These are phyloP conservation scores for Gloeopeniophorella convolvens DNA, from an alignment of 768 basidiomycete species.

Conservation along the genomic window DNA sequence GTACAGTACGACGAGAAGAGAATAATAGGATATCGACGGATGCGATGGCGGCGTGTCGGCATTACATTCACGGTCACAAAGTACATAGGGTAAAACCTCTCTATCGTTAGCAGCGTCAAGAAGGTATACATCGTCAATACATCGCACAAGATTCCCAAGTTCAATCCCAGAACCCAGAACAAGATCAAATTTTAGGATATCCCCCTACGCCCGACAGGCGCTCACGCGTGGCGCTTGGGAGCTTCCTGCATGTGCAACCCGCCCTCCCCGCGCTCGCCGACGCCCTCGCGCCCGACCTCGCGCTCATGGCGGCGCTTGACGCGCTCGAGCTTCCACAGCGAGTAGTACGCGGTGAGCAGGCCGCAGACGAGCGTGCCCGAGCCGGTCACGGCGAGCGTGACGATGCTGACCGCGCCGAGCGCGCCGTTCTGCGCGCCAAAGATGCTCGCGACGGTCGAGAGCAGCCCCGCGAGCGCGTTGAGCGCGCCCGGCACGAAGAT, in stretches of 20 bases:
- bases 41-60: neutral
- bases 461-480: conserved; percentile 12
- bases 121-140: neutral
- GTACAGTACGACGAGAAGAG: neutral
- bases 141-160: no score
- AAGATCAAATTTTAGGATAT: neutral
- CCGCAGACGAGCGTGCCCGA: neutral
- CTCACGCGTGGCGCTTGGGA: neutral
- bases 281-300: neutral
- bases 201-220: no score
- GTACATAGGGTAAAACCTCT: neutral
- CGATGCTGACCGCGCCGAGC: neutral
- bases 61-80: no score
- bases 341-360: conserved; percentile 2
- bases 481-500: conserved; percentile 12
- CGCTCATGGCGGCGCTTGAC: neutral
- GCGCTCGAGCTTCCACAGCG: neutral
- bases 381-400: conserved; percentile 11
- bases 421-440: conserved; percentile 1
- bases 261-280: neutral
- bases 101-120: neutral
- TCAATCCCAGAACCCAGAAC: neutral
- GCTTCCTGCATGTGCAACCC: neutral
- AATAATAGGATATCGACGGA: neutral
- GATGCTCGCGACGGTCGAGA: conserved; percentile 12